Evolutionary conservation across 805 yeast species (phyloP), one percentile per base, ranked within the genome.

Genomic region (Candida nitratophila): DNA sequence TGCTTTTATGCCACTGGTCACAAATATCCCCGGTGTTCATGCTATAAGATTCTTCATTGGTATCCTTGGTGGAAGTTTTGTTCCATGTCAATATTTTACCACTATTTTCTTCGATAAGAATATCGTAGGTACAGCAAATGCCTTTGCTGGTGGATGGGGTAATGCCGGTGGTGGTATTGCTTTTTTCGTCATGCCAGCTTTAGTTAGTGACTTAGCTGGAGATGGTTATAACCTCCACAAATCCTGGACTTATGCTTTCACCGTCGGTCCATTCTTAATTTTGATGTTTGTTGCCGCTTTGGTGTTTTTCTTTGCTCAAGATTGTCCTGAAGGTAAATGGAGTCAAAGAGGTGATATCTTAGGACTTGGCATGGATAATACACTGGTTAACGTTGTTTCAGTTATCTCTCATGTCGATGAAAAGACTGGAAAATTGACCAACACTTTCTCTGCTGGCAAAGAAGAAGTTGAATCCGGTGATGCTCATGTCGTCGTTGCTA

Each of bases 271-370:
- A 3, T 50, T 64, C 37, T 30, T 61, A 20, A 56, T 64, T 21
- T 48, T 63, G 39, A 19, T 58, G 22, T 45, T 53, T 39, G 61
- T 63, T 15, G 66, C 65, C 2, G 24, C 41, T 12, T 12, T 54
- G 21, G 49, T 50, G 24, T 37, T 58, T 2, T 15, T 60, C 3
- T 50, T 62, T 43, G 66, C 66, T 1, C 52, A 50, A 20, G 69
- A 64, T 45, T 63, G 66, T 44, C 69, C 69, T 10, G 63, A 57
- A 43, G 69, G 68, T 17, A 51, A 50, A 37, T 64, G 69, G 69
- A 46, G 57, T 1, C 47, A 57, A 38, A 55, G 69, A 45, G 52
- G 42, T 11, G 54, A 52, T 44, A 42, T 60, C 1, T 44, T 57
- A 15, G 50, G 53, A 3, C 47, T 58, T 34, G 55, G 59, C 11